Evolutionary conservation across 140 eudicot genomes (phyloP).

Genomic region (Bidens hawaiensis): DNA sequence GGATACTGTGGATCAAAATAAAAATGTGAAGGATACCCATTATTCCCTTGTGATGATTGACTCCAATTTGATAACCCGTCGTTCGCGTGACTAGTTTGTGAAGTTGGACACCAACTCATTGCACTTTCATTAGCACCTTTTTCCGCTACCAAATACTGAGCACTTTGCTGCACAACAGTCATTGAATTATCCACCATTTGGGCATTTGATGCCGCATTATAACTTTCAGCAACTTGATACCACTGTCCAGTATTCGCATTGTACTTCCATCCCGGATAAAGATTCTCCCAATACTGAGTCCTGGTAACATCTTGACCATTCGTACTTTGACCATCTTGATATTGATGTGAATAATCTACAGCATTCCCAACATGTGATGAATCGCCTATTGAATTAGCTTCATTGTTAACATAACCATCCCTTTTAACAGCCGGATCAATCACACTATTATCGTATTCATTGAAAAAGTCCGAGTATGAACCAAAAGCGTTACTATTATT

Average conservation of each 20-base stretch:
- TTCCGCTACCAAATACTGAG: conserved; percentile 46
- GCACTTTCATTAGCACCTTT: conserved; percentile 44
- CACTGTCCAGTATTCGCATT: conserved; percentile 72
- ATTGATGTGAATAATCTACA: conserved; percentile 26
- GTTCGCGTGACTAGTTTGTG: conserved; percentile 37
- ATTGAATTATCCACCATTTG: conserved; percentile 33
- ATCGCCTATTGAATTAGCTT: conserved; percentile 26
- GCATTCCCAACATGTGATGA: conserved; percentile 33
- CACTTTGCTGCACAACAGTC: conserved; percentile 47
- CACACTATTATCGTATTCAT: conserved; percentile 46
- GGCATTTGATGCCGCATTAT: conserved; percentile 32
- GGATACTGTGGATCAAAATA: conserved; percentile 95
- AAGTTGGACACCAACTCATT: conserved; percentile 55
- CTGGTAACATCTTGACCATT: conserved; percentile 45
- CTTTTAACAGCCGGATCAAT: conserved; percentile 27
- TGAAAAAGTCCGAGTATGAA: conserved; percentile 66
- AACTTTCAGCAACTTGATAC: conserved; percentile 63
- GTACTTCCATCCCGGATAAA: conserved; percentile 96
- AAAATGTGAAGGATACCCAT: conserved; percentile 79
- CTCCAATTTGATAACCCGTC: conserved; percentile 47
- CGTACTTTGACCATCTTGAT: conserved; percentile 40
- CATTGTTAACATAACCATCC: conserved; percentile 23
- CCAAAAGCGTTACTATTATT: conserved; percentile 50
- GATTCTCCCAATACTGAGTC: conserved; percentile 68
- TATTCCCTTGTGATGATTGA: conserved; percentile 47